A percentile compares a stretch with the other conserved stretches of the same genome.
Conservation (phyloP, 768 basidiomycete species). For the Glaciozyma antarctica region DNA sequence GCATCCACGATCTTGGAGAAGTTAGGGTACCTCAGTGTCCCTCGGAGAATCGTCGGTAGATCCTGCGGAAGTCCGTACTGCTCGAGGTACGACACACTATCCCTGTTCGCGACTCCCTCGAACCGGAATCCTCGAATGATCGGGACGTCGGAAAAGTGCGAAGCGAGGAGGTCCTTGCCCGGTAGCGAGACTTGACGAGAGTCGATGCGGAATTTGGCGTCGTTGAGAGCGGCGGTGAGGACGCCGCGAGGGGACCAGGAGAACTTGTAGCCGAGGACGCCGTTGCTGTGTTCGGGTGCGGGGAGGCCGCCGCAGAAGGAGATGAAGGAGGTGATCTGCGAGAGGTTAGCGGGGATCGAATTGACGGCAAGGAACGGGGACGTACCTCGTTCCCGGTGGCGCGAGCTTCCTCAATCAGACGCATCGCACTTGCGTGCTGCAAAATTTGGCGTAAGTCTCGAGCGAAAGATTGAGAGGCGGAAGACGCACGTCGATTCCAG, state of each 20-base stretch:
- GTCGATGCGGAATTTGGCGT: constrained; percentile 56
- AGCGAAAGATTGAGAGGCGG: background rate
- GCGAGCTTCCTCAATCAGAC: constrained; percentile 52
- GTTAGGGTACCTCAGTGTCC: constrained; percentile 83
- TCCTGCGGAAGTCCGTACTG: constrained; percentile 53
- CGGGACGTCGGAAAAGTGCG: constrained; percentile 58
- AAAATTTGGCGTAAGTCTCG: constrained; percentile 38
- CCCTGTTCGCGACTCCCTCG: constrained; percentile 78
- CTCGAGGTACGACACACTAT: constrained; percentile 61
- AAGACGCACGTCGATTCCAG: constrained; percentile 36
- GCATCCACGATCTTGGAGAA: constrained; percentile 64
- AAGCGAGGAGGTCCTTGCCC: constrained; percentile 50
- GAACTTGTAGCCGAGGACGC: constrained; percentile 33
- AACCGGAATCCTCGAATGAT: constrained; percentile 54
- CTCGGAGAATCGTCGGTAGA: constrained; percentile 63
- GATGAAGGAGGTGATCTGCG: constrained; percentile 56
- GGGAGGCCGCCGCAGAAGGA: constrained; percentile 93
- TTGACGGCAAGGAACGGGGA: background rate
- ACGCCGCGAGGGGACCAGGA: constrained; percentile 81
- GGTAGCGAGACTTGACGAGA: constrained; percentile 49
- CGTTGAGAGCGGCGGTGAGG: constrained; percentile 64
- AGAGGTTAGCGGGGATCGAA: background rate
- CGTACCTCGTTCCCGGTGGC: constrained; percentile 44
- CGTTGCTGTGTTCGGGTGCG: constrained; percentile 51
- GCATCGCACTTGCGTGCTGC: constrained; percentile 77